Conservation (phyloP, 2,329 filamentous ascomycete species). For the Fusarium luffae region DNA sequence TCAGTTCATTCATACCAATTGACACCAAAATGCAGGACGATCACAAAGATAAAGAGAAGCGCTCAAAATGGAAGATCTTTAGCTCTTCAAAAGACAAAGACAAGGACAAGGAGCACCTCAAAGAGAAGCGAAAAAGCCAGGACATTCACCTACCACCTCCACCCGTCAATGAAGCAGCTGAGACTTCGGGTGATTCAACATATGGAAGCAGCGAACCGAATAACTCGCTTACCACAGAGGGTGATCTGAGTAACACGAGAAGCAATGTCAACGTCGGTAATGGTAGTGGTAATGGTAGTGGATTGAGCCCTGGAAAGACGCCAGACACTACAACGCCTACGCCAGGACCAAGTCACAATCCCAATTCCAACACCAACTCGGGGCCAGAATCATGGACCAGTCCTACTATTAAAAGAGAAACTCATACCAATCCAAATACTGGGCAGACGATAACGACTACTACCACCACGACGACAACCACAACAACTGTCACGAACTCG, state of each 20-base stretch:
- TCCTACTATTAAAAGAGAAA: constrained; percentile 22
- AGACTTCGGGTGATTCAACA: constrained; percentile 35
- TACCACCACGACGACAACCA: constrained; percentile 46
- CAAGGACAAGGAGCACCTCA: constrained; percentile 15
- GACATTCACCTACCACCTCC: constrained; percentile 8
- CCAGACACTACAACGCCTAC: constrained; percentile 10
- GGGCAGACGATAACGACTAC: constrained; percentile 42
- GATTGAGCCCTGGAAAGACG: constrained; percentile 9
- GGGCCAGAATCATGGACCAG: constrained; percentile 22
- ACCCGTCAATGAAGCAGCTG: neutral
- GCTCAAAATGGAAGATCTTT: constrained; percentile 44
- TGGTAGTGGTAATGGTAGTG: neutral
- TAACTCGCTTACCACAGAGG: constrained; percentile 42
- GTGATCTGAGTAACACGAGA: constrained; percentile 17
- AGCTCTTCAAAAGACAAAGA: constrained; percentile 40
- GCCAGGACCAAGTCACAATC: constrained; percentile 12
- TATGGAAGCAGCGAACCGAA: constrained; percentile 42
- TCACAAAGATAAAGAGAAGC: constrained; percentile 40
- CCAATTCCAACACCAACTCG: constrained; percentile 19
- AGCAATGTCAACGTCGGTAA: constrained; percentile 12
- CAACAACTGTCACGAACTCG: constrained; percentile 39
- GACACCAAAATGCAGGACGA: constrained; percentile 17
- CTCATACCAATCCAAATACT: constrained; percentile 36
- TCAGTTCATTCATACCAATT: neutral
- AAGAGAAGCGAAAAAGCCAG: constrained; percentile 28